Evolutionary conservation across 129 eudicot genomes (phyloP).

Genomic region (Sambucus nigra): DNA sequence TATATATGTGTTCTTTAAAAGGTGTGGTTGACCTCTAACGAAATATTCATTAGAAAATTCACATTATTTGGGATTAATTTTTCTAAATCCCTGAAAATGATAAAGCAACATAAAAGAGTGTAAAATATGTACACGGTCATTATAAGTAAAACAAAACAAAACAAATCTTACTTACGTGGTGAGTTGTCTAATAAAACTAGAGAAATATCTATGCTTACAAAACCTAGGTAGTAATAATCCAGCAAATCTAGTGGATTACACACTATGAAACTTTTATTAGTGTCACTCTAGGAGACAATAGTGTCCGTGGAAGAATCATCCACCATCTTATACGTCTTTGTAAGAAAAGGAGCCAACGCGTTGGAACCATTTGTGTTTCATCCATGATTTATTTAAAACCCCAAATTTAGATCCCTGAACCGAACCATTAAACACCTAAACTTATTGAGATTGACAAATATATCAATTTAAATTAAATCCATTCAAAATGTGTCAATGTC

Average conservation of each 20-base stretch:
- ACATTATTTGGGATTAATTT: slow-evolving; percentile 88
- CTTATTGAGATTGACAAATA: too few species aligned
- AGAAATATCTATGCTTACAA: slow-evolving; percentile 88
- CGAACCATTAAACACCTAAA: slow-evolving; percentile 4
- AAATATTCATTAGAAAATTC: slow-evolving; percentile 96
- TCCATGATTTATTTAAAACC: slow-evolving; percentile 31
- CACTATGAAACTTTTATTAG: slow-evolving; percentile 61
- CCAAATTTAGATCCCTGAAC: slow-evolving; percentile 2
- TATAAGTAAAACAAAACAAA: neutral
- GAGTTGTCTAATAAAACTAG: slow-evolving; percentile 90
- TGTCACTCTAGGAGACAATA: slow-evolving; percentile 66
- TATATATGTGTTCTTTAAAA: slow-evolving; percentile 71
- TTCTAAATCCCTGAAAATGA: slow-evolving; percentile 65
- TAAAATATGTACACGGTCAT: neutral
- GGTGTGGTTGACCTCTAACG: slow-evolving; percentile 69
- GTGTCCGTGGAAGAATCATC: slow-evolving; percentile 62
- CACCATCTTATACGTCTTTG: slow-evolving; percentile 90
- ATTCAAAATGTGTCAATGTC: too few species aligned
- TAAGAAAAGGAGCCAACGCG: slow-evolving; percentile 68
- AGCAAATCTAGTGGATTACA: slow-evolving; percentile 67
- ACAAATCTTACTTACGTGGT: slow-evolving; percentile 69
- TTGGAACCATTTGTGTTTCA: slow-evolving; percentile 38
- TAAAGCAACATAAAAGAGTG: too few species aligned
- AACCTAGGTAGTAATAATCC: slow-evolving; percentile 64
- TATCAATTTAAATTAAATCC: too few species aligned